phyloP scores from a whole-genome alignment of 2,329 filamentous ascomycete species.

The Diaporthe sp. region DNA sequence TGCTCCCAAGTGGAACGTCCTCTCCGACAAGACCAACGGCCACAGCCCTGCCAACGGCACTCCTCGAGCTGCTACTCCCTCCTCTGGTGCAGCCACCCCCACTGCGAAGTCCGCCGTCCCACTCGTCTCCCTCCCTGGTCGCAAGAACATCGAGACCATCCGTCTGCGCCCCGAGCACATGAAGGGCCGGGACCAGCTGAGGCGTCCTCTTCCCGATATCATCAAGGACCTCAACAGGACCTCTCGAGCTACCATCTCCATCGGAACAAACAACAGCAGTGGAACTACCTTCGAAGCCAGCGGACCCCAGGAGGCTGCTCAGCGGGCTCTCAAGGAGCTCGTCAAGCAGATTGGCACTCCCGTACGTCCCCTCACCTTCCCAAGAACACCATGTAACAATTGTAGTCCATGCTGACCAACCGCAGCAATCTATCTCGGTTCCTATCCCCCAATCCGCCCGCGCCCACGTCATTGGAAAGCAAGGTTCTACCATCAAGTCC shows the following conservation, averaged over 20 bases:
- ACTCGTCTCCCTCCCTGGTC: constrained; percentile 83
- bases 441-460: constrained; percentile 86
- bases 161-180: constrained; percentile 82
- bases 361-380: constrained; percentile 60
- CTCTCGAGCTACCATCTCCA: constrained; percentile 87
- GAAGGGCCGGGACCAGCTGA: constrained; percentile 81
- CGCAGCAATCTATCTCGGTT: constrained; percentile 73
- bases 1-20: constrained; percentile 80
- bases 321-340: constrained; percentile 90
- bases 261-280: constrained; percentile 79
- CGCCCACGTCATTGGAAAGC: constrained; percentile 92
- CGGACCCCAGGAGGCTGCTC: constrained; percentile 85
- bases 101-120: constrained; percentile 57
- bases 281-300: constrained; percentile 85
- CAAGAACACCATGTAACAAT: neutral
- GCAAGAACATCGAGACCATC: constrained; percentile 79
- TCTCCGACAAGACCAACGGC: constrained; percentile 68
- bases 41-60: constrained; percentile 65
- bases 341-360: constrained; percentile 89
- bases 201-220: constrained; percentile 86
- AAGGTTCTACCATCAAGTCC: constrained; percentile 89
- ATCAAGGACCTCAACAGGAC: constrained; percentile 93
- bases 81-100: constrained; percentile 67
- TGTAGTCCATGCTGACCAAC: neutral
- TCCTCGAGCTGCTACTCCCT: constrained; percentile 73